A percentile compares a stretch with the other conserved stretches of the same genome.
Evolutionary conservation across 2,329 filamentous ascomycete species (phyloP).

Genomic region (Aspergillus tanneri): DNA sequence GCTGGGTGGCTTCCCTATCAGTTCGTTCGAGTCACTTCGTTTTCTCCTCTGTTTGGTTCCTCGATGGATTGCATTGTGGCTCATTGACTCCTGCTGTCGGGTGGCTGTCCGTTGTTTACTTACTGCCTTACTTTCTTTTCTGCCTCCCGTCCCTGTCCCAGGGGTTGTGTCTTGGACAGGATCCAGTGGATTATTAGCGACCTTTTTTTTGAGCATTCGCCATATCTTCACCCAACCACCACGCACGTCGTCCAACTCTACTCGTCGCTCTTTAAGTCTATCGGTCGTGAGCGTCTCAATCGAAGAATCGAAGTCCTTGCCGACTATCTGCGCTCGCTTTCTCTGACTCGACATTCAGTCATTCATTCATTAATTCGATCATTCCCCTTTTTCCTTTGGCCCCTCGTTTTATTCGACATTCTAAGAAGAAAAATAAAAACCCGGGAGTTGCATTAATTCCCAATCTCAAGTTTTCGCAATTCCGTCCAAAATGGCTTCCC

Average conservation of each 20-base stretch:
- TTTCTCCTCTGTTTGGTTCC: conserved; percentile 3
- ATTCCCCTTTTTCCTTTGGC: conserved; percentile 13
- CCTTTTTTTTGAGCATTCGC: conserved; percentile 1
- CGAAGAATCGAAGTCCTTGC: neutral
- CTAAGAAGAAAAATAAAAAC: too few species aligned
- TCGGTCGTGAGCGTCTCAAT: neutral
- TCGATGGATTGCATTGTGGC: conserved; percentile 17
- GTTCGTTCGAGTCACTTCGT: too few species aligned
- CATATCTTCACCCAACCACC: neutral
- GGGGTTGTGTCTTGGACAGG: conserved; percentile 11
- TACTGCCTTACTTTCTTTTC: conserved; percentile 10
- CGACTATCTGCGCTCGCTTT: neutral
- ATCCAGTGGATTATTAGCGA: conserved; percentile 3
- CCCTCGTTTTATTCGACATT: neutral
- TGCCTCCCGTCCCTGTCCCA: conserved; percentile 16
- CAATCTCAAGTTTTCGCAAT: neutral
- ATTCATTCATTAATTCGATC: too few species aligned
- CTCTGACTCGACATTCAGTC: conserved; percentile 14
- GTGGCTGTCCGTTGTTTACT: conserved; percentile 19
- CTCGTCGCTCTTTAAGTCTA: conserved; percentile 6
- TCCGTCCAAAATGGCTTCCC: conserved; percentile 29
- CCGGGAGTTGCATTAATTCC: neutral
- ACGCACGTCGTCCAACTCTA: conserved; percentile 5
- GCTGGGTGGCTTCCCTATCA: neutral
- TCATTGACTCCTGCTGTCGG: conserved; percentile 14